A percentile compares a stretch with the other conserved stretches of the same genome.
Conservation (phyloP, 2,329 filamentous ascomycete genomes). For the Aspergillus sp. region DNA sequence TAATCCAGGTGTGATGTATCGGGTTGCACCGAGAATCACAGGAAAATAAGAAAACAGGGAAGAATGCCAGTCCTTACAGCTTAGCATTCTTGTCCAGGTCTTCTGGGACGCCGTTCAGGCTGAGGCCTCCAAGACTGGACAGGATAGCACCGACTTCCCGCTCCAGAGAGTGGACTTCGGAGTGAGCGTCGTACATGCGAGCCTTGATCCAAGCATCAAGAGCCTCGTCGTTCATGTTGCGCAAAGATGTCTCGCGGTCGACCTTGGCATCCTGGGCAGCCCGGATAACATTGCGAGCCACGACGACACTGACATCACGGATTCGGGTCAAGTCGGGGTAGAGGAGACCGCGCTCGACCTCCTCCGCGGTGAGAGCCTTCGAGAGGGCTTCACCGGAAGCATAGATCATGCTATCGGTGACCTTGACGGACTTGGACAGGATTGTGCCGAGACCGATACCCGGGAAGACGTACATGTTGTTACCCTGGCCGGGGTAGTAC, state of each 20-base stretch:
- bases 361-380: constrained; percentile 76
- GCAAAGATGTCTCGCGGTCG: constrained; percentile 51
- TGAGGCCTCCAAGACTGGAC: constrained; percentile 36
- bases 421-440: constrained; percentile 79
- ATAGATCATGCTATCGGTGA: constrained; percentile 98
- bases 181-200: constrained; percentile 56
- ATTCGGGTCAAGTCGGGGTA: constrained; percentile 93
- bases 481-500: constrained; percentile 79
- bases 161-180: constrained; percentile 52
- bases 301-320: constrained; percentile 82
- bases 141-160: constrained; percentile 51
- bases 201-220: constrained; percentile 54
- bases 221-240: constrained; percentile 47
- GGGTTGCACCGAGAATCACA: background rate
- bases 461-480: constrained; percentile 91
- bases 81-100: constrained; percentile 39
- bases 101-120: constrained; percentile 29
- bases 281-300: constrained; percentile 92
- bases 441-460: constrained; percentile 94
- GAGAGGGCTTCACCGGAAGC: constrained; percentile 83
- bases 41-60: constrained; percentile 1
- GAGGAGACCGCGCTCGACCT: constrained; percentile 80
- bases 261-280: constrained; percentile 83
- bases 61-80: constrained; percentile 33
- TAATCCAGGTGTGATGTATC: background rate